These are phyloP conservation scores for Teratosphaeria zuluensis DNA, from an alignment of 2,329 filamentous ascomycete genomes.

Conservation along the genomic window DNA sequence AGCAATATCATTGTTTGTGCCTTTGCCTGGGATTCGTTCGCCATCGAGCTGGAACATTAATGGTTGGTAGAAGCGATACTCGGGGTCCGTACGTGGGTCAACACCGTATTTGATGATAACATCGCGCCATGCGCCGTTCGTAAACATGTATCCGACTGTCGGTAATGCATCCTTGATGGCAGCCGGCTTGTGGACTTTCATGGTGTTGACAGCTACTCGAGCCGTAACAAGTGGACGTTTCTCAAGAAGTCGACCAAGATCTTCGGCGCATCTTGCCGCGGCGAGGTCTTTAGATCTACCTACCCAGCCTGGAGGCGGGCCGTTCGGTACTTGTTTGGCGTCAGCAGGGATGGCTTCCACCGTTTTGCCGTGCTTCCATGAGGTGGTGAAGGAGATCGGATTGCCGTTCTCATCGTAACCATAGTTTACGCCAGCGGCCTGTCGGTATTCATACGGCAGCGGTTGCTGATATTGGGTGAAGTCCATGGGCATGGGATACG, in stretches of 20 bases:
- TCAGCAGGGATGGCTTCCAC: conserved; percentile 53
- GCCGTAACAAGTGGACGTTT: conserved; percentile 79
- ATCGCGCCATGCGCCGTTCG: conserved; percentile 84
- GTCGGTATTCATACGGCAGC: conserved; percentile 62
- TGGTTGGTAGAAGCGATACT: conserved; percentile 77
- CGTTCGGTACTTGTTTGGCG: conserved; percentile 50
- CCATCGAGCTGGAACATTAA: conserved; percentile 65
- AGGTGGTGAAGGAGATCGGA: conserved; percentile 43
- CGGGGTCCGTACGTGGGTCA: conserved; percentile 69
- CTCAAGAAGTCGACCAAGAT: conserved; percentile 57
- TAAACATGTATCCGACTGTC: conserved; percentile 86
- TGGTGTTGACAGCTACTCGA: conserved; percentile 65
- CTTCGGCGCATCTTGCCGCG: conserved; percentile 10
- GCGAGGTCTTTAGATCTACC: conserved; percentile 32
- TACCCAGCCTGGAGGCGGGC: conserved; percentile 38
- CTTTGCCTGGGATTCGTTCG: conserved; percentile 14
- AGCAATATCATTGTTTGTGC: neutral
- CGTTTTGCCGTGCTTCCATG: conserved; percentile 6
- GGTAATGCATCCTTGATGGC: conserved; percentile 65
- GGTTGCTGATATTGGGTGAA: conserved; percentile 22
- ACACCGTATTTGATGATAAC: conserved; percentile 75
- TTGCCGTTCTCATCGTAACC: conserved; percentile 47
- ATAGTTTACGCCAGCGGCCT: conserved; percentile 69
- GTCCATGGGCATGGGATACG: conserved; percentile 19
- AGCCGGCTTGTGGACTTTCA: conserved; percentile 40